phyloP scores from a whole-genome alignment of 805 yeast genomes.

The Hermanozyma aechmeae region DNA sequence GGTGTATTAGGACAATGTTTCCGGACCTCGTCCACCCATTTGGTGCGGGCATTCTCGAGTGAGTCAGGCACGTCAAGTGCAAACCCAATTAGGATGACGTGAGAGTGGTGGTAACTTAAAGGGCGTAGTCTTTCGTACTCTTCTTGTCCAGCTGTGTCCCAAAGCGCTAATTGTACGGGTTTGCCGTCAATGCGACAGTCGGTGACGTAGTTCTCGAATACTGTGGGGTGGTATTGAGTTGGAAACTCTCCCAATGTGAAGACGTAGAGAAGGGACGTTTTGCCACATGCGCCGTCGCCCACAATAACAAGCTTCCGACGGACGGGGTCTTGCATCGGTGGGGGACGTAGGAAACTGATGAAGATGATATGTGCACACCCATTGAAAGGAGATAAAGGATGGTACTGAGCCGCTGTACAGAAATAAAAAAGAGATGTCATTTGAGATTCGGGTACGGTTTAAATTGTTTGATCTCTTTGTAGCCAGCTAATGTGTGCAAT shows the following conservation, averaged over 20 bases:
- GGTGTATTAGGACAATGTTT: constrained; percentile 79
- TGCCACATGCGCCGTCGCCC: constrained; percentile 95
- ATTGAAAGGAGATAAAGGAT: too few relatives aligned
- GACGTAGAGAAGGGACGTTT: constrained; percentile 82
- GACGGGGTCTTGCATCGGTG: constrained; percentile 16
- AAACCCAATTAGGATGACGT: constrained; percentile 78
- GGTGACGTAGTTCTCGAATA: constrained; percentile 88
- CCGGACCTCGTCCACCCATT: constrained; percentile 82
- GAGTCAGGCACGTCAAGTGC: constrained; percentile 83
- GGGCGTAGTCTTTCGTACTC: constrained; percentile 89
- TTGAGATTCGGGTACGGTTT: too few relatives aligned
- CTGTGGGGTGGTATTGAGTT: constrained; percentile 87
- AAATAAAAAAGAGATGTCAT: too few relatives aligned
- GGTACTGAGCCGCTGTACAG: too few relatives aligned
- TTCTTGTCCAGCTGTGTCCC: constrained; percentile 98
- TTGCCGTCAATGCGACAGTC: constrained; percentile 93
- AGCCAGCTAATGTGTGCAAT: too few relatives aligned
- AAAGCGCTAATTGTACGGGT: constrained; percentile 75
- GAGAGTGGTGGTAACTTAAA: constrained; percentile 77
- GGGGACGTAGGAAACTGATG: too few relatives aligned
- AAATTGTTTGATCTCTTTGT: too few relatives aligned
- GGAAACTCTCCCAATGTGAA: constrained; percentile 92
- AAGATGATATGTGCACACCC: too few relatives aligned
- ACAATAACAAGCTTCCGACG: constrained; percentile 75
- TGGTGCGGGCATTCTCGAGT: constrained; percentile 67